phyloP scores from a whole-genome alignment of 768 basidiomycete genomes.

The Fomitopsis pulvina region DNA sequence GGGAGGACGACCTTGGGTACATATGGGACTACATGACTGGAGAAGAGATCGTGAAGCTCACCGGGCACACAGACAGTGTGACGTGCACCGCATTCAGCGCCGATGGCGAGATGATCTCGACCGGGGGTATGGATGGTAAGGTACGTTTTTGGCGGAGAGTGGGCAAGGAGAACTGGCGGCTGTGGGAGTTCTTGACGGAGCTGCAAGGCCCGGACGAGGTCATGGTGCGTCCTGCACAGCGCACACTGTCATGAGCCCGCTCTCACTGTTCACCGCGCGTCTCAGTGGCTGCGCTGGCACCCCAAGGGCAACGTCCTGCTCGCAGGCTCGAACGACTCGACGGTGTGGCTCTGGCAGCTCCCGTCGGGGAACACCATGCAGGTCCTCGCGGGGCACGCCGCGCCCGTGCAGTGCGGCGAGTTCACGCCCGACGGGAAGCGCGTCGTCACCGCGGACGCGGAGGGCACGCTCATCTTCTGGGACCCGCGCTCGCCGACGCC shows the following conservation, averaged over 20 bases:
- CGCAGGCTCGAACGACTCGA: conserved; percentile 89
- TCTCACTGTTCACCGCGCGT: neutral
- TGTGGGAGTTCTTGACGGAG: conserved; percentile 93
- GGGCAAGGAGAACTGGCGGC: conserved; percentile 61
- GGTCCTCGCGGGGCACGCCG: conserved; percentile 88
- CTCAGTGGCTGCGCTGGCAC: conserved; percentile 92
- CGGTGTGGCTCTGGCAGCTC: conserved; percentile 96
- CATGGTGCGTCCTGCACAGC: conserved; percentile 49
- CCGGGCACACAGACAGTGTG: conserved; percentile 92
- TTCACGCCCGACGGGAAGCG: conserved; percentile 94
- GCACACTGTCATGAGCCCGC: conserved; percentile 1
- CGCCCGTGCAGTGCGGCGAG: conserved; percentile 77
- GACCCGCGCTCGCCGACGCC: conserved; percentile 78
- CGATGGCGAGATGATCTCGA: conserved; percentile 91
- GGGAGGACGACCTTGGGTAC: conserved; percentile 92
- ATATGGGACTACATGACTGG: conserved; percentile 87
- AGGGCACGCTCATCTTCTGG: conserved; percentile 83
- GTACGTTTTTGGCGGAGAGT: conserved; percentile 89
- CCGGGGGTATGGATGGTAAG: conserved; percentile 97
- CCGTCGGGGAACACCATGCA: conserved; percentile 95
- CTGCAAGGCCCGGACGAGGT: conserved; percentile 95
- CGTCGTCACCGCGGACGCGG: conserved; percentile 80
- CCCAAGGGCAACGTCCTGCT: conserved; percentile 86
- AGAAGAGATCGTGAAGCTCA: conserved; percentile 73
- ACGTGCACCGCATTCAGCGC: conserved; percentile 69